Percentiles rank a stretch among this genome's conserved stretches.
Evolutionary conservation across 139 green algal genomes (phyloP).

Genomic region (Coelastrella sp.): DNA sequence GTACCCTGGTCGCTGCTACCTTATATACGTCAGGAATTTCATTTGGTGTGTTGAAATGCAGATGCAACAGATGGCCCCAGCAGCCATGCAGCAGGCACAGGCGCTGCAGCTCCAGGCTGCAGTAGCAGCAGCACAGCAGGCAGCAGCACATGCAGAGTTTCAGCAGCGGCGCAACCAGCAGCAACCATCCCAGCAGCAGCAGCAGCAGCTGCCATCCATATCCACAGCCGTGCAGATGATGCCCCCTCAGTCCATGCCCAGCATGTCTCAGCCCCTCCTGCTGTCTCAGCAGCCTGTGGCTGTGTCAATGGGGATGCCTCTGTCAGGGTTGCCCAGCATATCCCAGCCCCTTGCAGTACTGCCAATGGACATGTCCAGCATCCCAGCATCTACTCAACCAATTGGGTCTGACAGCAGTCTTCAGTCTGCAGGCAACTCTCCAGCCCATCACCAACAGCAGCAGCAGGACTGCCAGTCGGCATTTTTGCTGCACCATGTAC

Average conservation of each 20-base stretch:
- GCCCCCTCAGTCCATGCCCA: background rate
- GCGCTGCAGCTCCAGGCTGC: background rate
- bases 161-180: slow-evolving; percentile 6
- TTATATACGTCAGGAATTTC: too few species aligned
- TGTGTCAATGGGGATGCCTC: background rate
- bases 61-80: background rate
- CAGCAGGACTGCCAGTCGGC: background rate
- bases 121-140: background rate
- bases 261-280: background rate
- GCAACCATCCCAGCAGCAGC: background rate
- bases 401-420: too few species aligned
- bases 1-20: too few species aligned
- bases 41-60: background rate
- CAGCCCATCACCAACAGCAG: background rate
- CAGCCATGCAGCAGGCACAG: background rate
- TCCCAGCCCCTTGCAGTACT: background rate
- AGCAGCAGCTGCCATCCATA: background rate
- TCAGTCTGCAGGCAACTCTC: background rate
- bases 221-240: background rate
- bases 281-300: background rate
- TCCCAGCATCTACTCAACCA: background rate
- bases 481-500: background rate
- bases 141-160: background rate
- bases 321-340: background rate
- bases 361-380: background rate